phyloP scores from a whole-genome alignment of 805 yeast genomes.

The Lachancea cidri region DNA sequence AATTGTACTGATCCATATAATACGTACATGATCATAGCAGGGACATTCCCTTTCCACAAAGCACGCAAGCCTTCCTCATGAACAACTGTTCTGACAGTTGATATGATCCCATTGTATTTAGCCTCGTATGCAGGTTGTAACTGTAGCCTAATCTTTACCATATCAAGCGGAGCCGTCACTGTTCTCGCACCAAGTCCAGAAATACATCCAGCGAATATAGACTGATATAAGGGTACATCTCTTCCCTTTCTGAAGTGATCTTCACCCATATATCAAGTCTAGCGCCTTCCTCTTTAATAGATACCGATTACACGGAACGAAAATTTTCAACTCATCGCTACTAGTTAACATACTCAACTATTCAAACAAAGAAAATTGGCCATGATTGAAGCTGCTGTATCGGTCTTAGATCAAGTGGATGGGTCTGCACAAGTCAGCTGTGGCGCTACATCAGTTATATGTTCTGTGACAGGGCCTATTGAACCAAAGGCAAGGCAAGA shows the following conservation, averaged over 20 bases:
- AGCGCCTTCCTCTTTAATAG: not conserved
- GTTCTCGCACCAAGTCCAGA: conserved; percentile 57
- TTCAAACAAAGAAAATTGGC: not conserved
- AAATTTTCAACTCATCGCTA: not conserved
- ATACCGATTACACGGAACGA: not conserved
- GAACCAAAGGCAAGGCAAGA: conserved; percentile 83
- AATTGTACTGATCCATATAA: conserved; percentile 85
- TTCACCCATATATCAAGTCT: conserved; percentile 9
- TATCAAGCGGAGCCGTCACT: conserved; percentile 36
- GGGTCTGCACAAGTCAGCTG: conserved; percentile 64
- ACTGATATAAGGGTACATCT: conserved; percentile 45
- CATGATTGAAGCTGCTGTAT: conserved; percentile 13
- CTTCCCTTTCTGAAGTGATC: conserved; percentile 50
- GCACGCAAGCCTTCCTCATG: conserved; percentile 65
- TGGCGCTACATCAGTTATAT: conserved; percentile 54
- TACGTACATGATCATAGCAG: conserved; percentile 83
- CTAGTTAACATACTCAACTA: too few species aligned
- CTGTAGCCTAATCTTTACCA: conserved; percentile 16
- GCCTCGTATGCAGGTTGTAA: conserved; percentile 12
- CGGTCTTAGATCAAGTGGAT: conserved; percentile 56
- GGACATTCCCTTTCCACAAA: conserved; percentile 95
- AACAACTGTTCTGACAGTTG: conserved; percentile 41
- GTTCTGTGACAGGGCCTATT: conserved; percentile 86
- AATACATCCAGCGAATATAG: conserved; percentile 63
- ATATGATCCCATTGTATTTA: conserved; percentile 4